Conservation (phyloP, 148 eudicot genomes). For the Suaeda aralocaspica region DNA sequence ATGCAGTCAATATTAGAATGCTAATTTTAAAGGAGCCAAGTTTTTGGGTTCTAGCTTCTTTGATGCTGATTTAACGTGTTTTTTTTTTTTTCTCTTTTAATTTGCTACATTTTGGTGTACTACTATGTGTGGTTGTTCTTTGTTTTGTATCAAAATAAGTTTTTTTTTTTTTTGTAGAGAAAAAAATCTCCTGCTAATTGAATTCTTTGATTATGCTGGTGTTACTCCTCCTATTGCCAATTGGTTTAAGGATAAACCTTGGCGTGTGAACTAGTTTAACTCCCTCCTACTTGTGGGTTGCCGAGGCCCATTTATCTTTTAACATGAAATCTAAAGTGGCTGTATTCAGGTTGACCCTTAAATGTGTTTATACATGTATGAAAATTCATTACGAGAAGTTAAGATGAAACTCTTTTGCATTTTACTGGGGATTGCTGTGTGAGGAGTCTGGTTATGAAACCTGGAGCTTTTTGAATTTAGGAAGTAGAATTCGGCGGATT, state of each 20-base stretch:
- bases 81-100: not conserved
- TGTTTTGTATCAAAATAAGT: not conserved
- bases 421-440: no score
- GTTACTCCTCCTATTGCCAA: no score
- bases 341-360: no score
- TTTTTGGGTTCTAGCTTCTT: constrained; percentile 96
- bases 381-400: not conserved
- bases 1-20: constrained; percentile 81
- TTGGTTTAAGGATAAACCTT: no score
- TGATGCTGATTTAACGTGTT: constrained; percentile 97
- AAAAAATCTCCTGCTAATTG: no score
- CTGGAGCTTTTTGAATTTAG: not conserved
- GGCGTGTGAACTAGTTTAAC: no score
- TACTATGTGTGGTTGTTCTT: not conserved
- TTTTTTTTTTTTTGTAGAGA: no score
- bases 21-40: constrained; percentile 89
- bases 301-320: no score
- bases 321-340: no score
- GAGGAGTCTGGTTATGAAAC: no score
- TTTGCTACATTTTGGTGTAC: not conserved
- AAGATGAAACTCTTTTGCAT: not conserved
- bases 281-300: no score
- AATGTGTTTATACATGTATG: not conserved
- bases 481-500: not conserved
- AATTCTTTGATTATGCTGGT: not conserved